Evolutionary conservation across 2,329 filamentous ascomycete genomes (phyloP).

Genomic region (Neospermospora avenae): DNA sequence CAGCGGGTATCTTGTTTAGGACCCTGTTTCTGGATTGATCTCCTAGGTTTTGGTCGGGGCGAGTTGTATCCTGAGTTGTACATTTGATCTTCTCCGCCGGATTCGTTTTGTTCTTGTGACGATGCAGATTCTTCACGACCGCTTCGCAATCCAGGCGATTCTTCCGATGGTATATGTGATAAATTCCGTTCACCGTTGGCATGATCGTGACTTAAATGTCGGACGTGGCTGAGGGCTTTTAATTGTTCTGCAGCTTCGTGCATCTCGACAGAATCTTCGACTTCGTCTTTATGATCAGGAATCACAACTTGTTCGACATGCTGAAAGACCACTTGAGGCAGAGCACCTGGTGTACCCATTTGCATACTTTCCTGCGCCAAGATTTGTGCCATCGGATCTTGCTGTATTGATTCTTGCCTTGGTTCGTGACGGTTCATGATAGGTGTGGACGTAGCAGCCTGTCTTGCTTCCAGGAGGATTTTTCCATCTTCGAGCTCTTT

Average conservation of each 20-base stretch:
- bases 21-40: slow-evolving; percentile 36
- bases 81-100: slow-evolving; percentile 40
- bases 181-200: slow-evolving; percentile 32
- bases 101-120: slow-evolving; percentile 40
- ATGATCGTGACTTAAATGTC: slow-evolving; percentile 50
- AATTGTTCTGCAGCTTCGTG: slow-evolving; percentile 65
- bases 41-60: slow-evolving; percentile 33
- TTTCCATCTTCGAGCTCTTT: slow-evolving; percentile 56
- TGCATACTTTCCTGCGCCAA: slow-evolving; percentile 26
- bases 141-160: slow-evolving; percentile 32
- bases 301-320: slow-evolving; percentile 25
- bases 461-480: slow-evolving; percentile 46
- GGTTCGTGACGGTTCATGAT: slow-evolving; percentile 43
- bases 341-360: slow-evolving; percentile 27
- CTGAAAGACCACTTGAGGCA: slow-evolving; percentile 29
- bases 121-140: slow-evolving; percentile 43
- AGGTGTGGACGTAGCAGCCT: slow-evolving; percentile 35
- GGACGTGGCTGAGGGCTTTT: slow-evolving; percentile 62
- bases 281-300: slow-evolving; percentile 44
- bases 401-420: slow-evolving; percentile 20
- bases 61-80: slow-evolving; percentile 36
- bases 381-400: slow-evolving; percentile 20
- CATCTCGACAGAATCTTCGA: slow-evolving; percentile 66
- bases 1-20: slow-evolving; percentile 60
- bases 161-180: slow-evolving; percentile 33